These are phyloP conservation scores for Azolla pinnata DNA, from an alignment of 75 land plant genomes.

Conservation along the genomic window DNA sequence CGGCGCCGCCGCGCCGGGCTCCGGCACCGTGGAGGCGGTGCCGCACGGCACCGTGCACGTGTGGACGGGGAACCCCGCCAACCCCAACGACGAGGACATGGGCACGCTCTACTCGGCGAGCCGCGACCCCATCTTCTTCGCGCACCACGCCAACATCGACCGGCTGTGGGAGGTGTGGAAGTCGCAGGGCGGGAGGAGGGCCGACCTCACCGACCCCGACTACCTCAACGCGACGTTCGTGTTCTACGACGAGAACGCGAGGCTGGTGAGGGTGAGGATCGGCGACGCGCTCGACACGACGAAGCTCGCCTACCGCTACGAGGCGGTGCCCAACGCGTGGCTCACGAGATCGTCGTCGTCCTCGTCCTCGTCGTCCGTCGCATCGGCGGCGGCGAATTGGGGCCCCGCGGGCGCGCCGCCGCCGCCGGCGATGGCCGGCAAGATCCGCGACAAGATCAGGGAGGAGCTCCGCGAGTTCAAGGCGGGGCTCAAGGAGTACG, in stretches of 20 bases:
- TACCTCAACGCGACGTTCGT: constrained; percentile 42
- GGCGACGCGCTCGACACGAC: constrained; percentile 29
- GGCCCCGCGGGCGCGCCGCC: background rate
- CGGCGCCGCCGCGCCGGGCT: constrained; percentile 31
- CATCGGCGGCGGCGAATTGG: constrained; percentile 7
- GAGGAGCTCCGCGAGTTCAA: constrained; percentile 41
- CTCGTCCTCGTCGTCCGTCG: background rate
- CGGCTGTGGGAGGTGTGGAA: constrained; percentile 58
- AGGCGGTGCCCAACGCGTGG: constrained; percentile 43
- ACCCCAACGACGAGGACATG: constrained; percentile 54
- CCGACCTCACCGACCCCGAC: constrained; percentile 43
- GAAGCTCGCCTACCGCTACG: constrained; percentile 35
- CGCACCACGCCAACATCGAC: constrained; percentile 58
- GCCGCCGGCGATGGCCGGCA: background rate
- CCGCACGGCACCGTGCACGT: constrained; percentile 57
- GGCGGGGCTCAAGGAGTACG: constrained; percentile 7
- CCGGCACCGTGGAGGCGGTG: constrained; percentile 40
- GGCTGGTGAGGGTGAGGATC: constrained; percentile 39
- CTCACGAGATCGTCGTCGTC: background rate
- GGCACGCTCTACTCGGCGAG: constrained; percentile 50
- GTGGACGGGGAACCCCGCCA: constrained; percentile 39
- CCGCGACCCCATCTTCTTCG: constrained; percentile 50
- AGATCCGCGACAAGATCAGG: constrained; percentile 7
- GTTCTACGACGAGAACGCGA: constrained; percentile 62
- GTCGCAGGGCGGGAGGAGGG: constrained; percentile 25